Evolutionary conservation across 1,284 basidiomycete species (phyloP).

Genomic region (Hymenochaete sp.): DNA sequence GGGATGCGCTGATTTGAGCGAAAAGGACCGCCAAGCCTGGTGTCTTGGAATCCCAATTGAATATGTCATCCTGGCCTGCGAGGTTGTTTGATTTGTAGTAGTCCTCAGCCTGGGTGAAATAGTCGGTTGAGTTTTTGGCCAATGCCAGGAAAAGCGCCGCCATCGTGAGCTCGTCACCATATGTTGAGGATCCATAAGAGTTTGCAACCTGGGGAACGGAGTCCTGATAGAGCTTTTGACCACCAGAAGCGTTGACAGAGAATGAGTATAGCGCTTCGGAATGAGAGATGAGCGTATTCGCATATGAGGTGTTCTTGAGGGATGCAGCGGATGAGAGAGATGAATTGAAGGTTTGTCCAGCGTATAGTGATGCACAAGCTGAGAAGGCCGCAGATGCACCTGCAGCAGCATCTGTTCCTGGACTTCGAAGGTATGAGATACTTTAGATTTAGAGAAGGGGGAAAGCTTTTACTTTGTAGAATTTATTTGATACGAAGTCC

Average conservation of each 20-base stretch:
- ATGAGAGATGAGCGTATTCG: slow-evolving; percentile 59
- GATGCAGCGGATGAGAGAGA: slow-evolving; percentile 51
- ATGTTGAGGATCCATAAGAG: slow-evolving; percentile 69
- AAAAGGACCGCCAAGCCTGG: slow-evolving; percentile 73
- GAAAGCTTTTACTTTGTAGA: too few relatives aligned
- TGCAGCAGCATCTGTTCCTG: slow-evolving; percentile 86
- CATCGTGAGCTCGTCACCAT: slow-evolving; percentile 60
- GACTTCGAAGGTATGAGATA: slow-evolving; percentile 29
- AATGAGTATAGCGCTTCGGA: slow-evolving; percentile 68
- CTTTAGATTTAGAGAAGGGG: not conserved
- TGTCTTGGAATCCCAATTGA: slow-evolving; percentile 86
- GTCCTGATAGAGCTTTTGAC: slow-evolving; percentile 50
- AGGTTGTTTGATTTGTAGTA: slow-evolving; percentile 57
- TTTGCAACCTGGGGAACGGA: slow-evolving; percentile 55
- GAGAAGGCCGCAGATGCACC: slow-evolving; percentile 79
- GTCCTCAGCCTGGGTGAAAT: slow-evolving; percentile 57
- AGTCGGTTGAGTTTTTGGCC: slow-evolving; percentile 53
- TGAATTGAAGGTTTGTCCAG: slow-evolving; percentile 42
- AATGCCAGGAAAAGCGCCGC: slow-evolving; percentile 72
- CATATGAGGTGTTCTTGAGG: slow-evolving; percentile 69
- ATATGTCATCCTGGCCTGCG: slow-evolving; percentile 45
- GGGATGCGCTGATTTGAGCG: slow-evolving; percentile 50
- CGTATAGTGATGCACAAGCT: slow-evolving; percentile 75
- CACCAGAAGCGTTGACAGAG: slow-evolving; percentile 54
- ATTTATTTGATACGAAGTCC: too few relatives aligned